These are phyloP conservation scores for Mortierella hygrophila DNA, from an alignment of 192 early-diverging fungal genomes.

Conservation along the genomic window DNA sequence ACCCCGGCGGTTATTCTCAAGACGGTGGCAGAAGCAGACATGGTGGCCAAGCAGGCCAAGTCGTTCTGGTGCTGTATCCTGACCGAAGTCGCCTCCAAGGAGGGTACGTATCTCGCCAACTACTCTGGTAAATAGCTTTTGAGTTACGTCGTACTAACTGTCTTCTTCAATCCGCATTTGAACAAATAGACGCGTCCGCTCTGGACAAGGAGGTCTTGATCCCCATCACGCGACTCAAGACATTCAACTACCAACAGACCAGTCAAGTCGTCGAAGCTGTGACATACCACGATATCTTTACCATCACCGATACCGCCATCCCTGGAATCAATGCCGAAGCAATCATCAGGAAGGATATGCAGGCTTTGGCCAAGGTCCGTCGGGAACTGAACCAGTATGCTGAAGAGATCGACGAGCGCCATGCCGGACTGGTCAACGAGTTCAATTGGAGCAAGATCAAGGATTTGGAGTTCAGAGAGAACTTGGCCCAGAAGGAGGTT, in stretches of 20 bases:
- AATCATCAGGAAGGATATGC: constrained; percentile 23
- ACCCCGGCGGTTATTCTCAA: constrained; percentile 73
- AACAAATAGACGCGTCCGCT: background rate
- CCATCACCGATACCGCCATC: constrained; percentile 23
- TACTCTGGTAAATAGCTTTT: too few species aligned
- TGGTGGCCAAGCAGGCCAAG: constrained; percentile 43
- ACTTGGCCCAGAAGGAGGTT: constrained; percentile 68
- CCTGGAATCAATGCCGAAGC: constrained; percentile 23
- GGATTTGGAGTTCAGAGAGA: constrained; percentile 89
- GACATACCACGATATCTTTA: constrained; percentile 41
- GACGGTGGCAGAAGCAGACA: constrained; percentile 55
- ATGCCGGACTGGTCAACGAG: constrained; percentile 62
- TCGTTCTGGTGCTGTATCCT: constrained; percentile 61
- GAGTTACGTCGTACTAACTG: background rate
- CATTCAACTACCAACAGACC: constrained; percentile 24
- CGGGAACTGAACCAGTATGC: constrained; percentile 39
- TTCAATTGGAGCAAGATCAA: constrained; percentile 89
- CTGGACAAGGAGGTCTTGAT: constrained; percentile 31
- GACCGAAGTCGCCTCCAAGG: constrained; percentile 10
- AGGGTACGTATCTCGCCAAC: constrained; percentile 6
- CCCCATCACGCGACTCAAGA: constrained; percentile 34
- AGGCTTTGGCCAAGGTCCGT: constrained; percentile 34
- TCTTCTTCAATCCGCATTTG: background rate
- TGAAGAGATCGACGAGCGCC: constrained; percentile 34
- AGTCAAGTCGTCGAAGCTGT: constrained; percentile 35